These are phyloP conservation scores for Boletus hoseneyae DNA, from an alignment of 1,284 basidiomycete species.

Conservation along the genomic window DNA sequence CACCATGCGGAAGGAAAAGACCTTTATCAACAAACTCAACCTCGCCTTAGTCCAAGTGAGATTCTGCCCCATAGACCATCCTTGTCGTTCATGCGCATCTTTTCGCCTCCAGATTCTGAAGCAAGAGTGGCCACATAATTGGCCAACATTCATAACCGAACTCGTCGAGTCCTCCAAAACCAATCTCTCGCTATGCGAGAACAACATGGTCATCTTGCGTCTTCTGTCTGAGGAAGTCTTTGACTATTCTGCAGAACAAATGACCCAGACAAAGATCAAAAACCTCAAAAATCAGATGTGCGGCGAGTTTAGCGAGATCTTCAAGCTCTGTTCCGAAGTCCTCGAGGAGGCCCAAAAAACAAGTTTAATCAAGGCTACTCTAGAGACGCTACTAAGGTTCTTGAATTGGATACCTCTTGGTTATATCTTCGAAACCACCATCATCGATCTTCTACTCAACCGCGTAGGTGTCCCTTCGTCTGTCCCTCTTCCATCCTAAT, in stretches of 20 bases:
- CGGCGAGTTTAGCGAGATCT: slow-evolving; percentile 95
- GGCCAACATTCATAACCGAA: slow-evolving; percentile 98
- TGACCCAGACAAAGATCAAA: slow-evolving; percentile 98
- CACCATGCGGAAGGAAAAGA: slow-evolving; percentile 88
- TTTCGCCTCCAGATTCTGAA: slow-evolving; percentile 80
- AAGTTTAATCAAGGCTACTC: slow-evolving; percentile 90
- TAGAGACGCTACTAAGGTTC: slow-evolving; percentile 95
- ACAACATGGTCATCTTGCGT: slow-evolving; percentile 99
- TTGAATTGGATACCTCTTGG: slow-evolving; percentile 99
- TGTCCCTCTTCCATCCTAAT: slow-evolving; percentile 10
- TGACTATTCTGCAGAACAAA: slow-evolving; percentile 97
- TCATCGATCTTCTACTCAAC: slow-evolving; percentile 92
- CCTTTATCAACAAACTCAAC: slow-evolving; percentile 96
- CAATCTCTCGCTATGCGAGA: slow-evolving; percentile 96
- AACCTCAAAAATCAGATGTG: slow-evolving; percentile 98
- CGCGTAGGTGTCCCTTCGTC: slow-evolving; percentile 54
- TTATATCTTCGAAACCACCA: slow-evolving; percentile 98
- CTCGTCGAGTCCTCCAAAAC: slow-evolving; percentile 97
- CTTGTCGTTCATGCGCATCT: slow-evolving; percentile 10
- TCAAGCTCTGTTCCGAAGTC: slow-evolving; percentile 94
- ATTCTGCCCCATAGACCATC: background rate
- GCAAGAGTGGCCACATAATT: slow-evolving; percentile 99
- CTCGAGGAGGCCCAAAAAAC: slow-evolving; percentile 98
- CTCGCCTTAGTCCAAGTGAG: slow-evolving; percentile 88
- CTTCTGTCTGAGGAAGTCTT: slow-evolving; percentile 99